phyloP scores from a whole-genome alignment of 2,329 filamentous ascomycete species.

The Aspergillus sp. region DNA sequence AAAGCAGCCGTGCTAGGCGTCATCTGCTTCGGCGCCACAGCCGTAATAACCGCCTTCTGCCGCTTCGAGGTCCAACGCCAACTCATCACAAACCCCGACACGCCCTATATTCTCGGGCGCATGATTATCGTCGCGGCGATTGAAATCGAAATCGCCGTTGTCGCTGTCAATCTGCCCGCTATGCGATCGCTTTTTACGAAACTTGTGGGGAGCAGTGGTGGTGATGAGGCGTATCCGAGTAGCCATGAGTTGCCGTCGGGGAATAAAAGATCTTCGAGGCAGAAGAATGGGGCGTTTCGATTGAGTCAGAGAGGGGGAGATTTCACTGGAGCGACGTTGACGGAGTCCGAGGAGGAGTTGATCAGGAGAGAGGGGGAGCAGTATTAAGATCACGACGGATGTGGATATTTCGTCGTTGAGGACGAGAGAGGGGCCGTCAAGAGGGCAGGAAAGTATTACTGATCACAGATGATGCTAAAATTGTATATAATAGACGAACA shows the following conservation, averaged over 20 bases:
- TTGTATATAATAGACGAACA: too few relatives aligned
- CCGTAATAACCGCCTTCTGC: background rate
- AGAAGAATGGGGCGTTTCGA: too few relatives aligned
- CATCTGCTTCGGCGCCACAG: background rate
- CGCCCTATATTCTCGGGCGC: background rate
- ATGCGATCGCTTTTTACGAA: background rate
- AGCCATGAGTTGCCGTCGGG: too few relatives aligned
- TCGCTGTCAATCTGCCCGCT: constrained; percentile 1
- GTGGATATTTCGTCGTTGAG: background rate
- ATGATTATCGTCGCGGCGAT: background rate
- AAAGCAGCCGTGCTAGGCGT: background rate
- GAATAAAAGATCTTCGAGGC: too few relatives aligned
- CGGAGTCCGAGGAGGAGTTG: background rate
- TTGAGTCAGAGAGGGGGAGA: too few relatives aligned
- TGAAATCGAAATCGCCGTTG: background rate
- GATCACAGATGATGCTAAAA: too few relatives aligned
- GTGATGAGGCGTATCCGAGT: too few relatives aligned
- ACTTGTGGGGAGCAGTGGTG: too few relatives aligned
- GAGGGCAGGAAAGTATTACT: too few relatives aligned
- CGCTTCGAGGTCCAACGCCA: background rate
- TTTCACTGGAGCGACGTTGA: background rate
- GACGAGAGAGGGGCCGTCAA: too few relatives aligned
- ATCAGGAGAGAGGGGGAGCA: background rate
- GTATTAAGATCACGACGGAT: background rate
- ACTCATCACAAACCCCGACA: background rate